Conservation (phyloP, 345 rosid species). For the Nephelium lappaceum region DNA sequence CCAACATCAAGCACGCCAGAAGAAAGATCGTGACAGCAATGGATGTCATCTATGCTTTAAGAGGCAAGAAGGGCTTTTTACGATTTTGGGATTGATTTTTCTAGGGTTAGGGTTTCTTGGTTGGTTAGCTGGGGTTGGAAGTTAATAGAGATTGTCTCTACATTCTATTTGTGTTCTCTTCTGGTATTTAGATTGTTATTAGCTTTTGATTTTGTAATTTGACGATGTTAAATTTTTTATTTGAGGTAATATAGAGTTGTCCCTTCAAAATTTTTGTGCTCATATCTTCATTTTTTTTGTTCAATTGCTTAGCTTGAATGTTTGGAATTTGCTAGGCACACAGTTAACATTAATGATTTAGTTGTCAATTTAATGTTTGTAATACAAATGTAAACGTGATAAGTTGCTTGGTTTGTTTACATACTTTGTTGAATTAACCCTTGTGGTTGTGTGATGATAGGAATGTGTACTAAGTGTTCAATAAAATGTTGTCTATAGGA, state of each 20-base stretch:
- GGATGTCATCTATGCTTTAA: constrained; percentile 48
- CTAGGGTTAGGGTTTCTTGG: background rate
- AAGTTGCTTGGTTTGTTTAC: no score
- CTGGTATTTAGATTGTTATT: background rate
- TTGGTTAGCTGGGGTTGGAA: background rate
- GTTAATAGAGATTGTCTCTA: constrained; percentile 23
- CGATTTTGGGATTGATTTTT: constrained; percentile 37
- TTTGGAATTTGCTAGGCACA: background rate
- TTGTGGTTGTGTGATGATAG: no score
- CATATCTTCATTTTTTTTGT: background rate
- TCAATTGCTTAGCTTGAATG: background rate
- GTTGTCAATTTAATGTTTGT: no score
- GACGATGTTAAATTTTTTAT: background rate
- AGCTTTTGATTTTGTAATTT: background rate
- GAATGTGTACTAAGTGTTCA: no score
- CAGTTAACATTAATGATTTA: no score
- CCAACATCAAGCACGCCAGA: constrained; percentile 49
- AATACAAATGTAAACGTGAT: no score
- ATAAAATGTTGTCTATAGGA: no score
- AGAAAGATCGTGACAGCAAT: constrained; percentile 49
- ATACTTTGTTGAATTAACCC: no score
- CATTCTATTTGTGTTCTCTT: background rate
- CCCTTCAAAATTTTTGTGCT: background rate
- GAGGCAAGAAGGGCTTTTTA: constrained; percentile 50
- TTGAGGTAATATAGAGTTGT: background rate